A percentile compares a stretch with the other conserved stretches of the same genome.
These are phyloP conservation scores for Hortiboletus campestris DNA, from an alignment of 768 basidiomycete species.

Conservation along the genomic window DNA sequence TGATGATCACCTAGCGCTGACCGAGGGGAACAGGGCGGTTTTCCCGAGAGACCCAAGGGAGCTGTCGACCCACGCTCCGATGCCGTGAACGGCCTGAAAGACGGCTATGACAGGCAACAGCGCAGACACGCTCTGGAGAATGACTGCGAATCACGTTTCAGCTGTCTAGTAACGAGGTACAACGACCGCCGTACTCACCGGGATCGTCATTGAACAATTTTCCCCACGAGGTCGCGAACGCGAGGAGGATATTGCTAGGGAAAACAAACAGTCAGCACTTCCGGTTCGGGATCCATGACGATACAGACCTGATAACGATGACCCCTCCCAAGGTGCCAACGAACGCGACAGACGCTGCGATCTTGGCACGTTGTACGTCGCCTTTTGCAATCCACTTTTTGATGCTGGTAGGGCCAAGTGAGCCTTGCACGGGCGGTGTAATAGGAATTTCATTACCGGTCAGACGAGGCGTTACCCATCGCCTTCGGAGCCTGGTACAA, in stretches of 20 bases:
- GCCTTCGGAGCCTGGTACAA: constrained; percentile 25
- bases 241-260: constrained; percentile 40
- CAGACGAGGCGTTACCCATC: constrained; percentile 18
- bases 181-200: constrained; percentile 18
- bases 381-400: constrained; percentile 23
- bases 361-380: constrained; percentile 16
- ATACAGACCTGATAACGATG: constrained; percentile 11
- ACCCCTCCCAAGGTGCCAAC: constrained; percentile 13
- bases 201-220: constrained; percentile 60
- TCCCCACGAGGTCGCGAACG: constrained; percentile 50
- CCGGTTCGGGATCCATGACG: background rate
- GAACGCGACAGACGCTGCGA: constrained; percentile 18
- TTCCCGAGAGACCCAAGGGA: constrained; percentile 22
- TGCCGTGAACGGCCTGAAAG: constrained; percentile 24
- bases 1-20: constrained; percentile 20
- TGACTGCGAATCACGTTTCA: constrained; percentile 30
- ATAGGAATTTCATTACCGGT: constrained; percentile 20
- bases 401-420: constrained; percentile 9
- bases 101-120: constrained; percentile 46
- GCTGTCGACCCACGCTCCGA: constrained; percentile 21
- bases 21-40: constrained; percentile 18
- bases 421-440: background rate
- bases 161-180: background rate
- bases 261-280: background rate
- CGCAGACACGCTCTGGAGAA: constrained; percentile 42